Evolutionary conservation across 2,329 filamentous ascomycete genomes (phyloP), one percentile per base, ranked within the genome.

Genomic region (Xylariaceae sp.): DNA sequence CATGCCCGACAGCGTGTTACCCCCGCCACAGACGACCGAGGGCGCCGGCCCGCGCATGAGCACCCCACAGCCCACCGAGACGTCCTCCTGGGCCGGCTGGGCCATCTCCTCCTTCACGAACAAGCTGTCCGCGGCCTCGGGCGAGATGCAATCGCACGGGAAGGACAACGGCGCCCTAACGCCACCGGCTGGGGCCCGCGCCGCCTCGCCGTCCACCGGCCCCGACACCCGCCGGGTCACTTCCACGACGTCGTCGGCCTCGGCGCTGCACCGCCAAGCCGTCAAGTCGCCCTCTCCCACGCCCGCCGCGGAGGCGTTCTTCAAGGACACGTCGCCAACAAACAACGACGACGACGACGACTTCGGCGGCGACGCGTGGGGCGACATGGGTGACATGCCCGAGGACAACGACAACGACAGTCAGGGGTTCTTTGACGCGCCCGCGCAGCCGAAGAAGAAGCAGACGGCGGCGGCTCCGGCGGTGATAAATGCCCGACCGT

Each of bases 31-130:
- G 20, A 75, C 82, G 12, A 74, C 79, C 20, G 77, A 77, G 3
- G 77, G 75, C 19, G 81, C 83, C 0, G 66, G 59, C 16, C 88
- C 90, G 1, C 85, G 91, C 32, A 95, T 96, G 81, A 87, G 88
- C 60, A 95, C 90, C 1, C 88, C 91, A 1, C 89, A 91, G 57
- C 77, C 82, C 1, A 73, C 68, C 58, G 74, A 76, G 44, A 84
- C 81, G 40, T 79, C 87, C 2, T 81, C 82, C 3, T 98, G 95
- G 95, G 86, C 95, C 1, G 95, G 95, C 12, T 99, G 95, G 95
- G 95, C 95, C 1, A 97, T 99, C 52, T 98, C 95, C 0, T 97
- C 92, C 1, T 99, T 99, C 71, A 98, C 95, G 1, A 98, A 98
- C 74, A 97, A 96, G 68, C 73, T 98, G 12, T 88, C 91, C 1